Evolutionary conservation across 2,329 filamentous ascomycete species (phyloP), one percentile per base, ranked within the genome.

Genomic region (Fusarium sp.): DNA sequence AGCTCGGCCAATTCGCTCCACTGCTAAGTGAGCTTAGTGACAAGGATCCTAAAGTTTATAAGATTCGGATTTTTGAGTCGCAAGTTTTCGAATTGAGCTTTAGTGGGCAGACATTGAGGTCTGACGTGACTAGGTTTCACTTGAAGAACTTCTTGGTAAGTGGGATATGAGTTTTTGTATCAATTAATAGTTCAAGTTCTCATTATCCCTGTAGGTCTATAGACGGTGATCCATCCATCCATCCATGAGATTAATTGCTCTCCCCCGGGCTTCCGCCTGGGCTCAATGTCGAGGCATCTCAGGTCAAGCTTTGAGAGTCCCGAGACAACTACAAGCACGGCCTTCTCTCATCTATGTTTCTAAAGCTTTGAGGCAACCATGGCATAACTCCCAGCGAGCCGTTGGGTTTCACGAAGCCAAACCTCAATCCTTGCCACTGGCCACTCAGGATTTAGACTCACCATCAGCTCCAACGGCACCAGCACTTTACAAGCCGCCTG

Each of bases 401-500:
- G 50, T 70, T 52, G 55, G 63, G 29, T 75, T 76, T 52, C 76
- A 77, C 28, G 72, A 75, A 44, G 65, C 69, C 18, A 68, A 62
- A 26, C 61, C 57, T 50, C 70, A 68, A 28, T 58, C 65, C 8
- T 61, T 54, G 11, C 62, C 74, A 5, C 38, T 63, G n/a, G 54
- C 57, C 18, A 42, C 55, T 23, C 57, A 72, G 24, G 64, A 58
- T 39, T 33, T 64, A 20, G 52, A 53, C 43, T 63, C 64, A 44
- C 56, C 68, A 39, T 29, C 60, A 57, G 42, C 47, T 48, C 50
- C 43, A 49, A 46, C 26, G 16, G 29, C 54, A 41, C 56, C 50
- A 39, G 39, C 74, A 20, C 73, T 77, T n/a, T 95, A 95, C 77
- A 78, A 80, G n/a, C 85, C 90, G n/a, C 92, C 93, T 5, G 90